phyloP scores from a whole-genome alignment of 1,139 yeast species.

The Candida gigantensis region DNA sequence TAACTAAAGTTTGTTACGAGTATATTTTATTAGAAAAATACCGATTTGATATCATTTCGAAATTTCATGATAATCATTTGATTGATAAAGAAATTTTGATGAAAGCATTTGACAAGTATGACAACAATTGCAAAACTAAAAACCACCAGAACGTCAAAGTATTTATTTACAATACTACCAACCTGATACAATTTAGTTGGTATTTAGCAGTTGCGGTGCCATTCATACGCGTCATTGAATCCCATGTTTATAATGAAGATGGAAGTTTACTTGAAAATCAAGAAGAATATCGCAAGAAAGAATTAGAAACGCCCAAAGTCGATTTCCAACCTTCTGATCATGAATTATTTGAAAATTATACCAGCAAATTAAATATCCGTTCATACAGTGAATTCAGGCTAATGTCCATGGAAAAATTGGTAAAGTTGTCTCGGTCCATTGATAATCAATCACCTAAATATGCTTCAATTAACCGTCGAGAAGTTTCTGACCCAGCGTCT shows the following conservation, averaged over 20 bases:
- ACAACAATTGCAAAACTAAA: conserved; percentile 16
- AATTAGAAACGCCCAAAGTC: conserved; percentile 17
- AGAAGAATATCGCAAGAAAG: conserved; percentile 17
- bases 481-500: conserved; percentile 21
- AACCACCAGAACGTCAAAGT: conserved; percentile 29
- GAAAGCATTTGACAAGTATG: conserved; percentile 25
- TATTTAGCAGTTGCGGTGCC: conserved; percentile 39
- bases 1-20: conserved; percentile 43
- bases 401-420: conserved; percentile 31
- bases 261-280: conserved; percentile 19
- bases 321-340: conserved; percentile 29
- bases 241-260: conserved; percentile 33
- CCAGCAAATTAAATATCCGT: conserved; percentile 27
- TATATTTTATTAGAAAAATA: conserved; percentile 44
- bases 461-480: conserved; percentile 13
- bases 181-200: conserved; percentile 43
- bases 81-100: conserved; percentile 27
- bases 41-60: conserved; percentile 39
- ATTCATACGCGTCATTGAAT: conserved; percentile 38
- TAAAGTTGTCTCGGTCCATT: conserved; percentile 26
- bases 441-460: conserved; percentile 25
- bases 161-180: conserved; percentile 34
- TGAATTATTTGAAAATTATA: conserved; percentile 25
- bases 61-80: conserved; percentile 35
- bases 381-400: conserved; percentile 27